These are phyloP conservation scores for Margaritispora aquatica DNA, from an alignment of 495 filamentous ascomycete species.

Conservation along the genomic window DNA sequence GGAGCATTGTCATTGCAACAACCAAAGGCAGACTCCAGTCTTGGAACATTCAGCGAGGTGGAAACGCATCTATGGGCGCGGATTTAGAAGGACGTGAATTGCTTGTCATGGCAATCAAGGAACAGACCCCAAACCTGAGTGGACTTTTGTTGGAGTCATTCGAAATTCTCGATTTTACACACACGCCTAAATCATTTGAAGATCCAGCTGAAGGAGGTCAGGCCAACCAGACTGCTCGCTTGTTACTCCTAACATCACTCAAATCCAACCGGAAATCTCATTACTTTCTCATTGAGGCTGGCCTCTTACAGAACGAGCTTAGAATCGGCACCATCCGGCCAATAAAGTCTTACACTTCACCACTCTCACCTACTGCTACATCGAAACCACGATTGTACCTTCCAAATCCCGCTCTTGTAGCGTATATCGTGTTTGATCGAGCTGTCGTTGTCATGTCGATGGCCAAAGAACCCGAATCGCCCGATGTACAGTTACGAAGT, in stretches of 20 bases:
- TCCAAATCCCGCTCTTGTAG: conserved; percentile 67
- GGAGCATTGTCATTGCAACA: conserved; percentile 73
- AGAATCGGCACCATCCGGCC: conserved; percentile 51
- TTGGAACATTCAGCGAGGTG: conserved; percentile 84
- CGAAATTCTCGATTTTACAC: conserved; percentile 39
- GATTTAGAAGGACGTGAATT: conserved; percentile 32
- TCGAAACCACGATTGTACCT: conserved; percentile 66
- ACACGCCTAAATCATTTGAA: conserved; percentile 25
- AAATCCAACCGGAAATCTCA: conserved; percentile 26
- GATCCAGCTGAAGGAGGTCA: conserved; percentile 22
- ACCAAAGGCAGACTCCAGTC: conserved; percentile 66
- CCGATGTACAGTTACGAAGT: conserved; percentile 61
- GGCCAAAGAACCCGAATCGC: conserved; percentile 48
- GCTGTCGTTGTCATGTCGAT: conserved; percentile 73
- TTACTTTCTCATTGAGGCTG: conserved; percentile 44
- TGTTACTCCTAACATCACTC: conserved; percentile 28
- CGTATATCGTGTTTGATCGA: conserved; percentile 73
- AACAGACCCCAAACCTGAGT: conserved; percentile 14
- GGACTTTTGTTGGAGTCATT: conserved; percentile 24
- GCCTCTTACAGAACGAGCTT: conserved; percentile 29
- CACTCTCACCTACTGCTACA: conserved; percentile 30
- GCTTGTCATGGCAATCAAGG: conserved; percentile 30
- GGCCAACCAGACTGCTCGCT: conserved; percentile 9
- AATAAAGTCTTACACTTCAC: conserved; percentile 54
- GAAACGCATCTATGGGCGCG: conserved; percentile 39